A percentile compares a stretch with the other conserved stretches of the same genome.
Conservation (phyloP, 2,329 filamentous ascomycete species). For the Penicillium sp. region DNA sequence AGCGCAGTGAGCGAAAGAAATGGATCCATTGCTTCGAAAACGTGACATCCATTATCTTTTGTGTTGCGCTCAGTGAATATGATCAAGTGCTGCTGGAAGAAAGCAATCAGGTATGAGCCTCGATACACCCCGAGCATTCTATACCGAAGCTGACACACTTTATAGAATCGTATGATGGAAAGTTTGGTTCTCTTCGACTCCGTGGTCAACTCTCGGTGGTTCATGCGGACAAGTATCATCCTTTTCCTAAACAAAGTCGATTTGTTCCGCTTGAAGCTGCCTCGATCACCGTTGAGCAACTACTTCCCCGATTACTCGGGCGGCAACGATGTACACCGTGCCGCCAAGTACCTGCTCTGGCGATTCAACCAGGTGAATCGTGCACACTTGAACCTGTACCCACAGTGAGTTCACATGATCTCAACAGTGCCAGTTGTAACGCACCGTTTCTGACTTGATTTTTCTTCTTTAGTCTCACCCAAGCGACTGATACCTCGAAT, state of each 20-base stretch:
- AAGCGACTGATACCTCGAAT: constrained; percentile 98
- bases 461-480: constrained; percentile 69
- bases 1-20: constrained; percentile 96
- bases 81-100: constrained; percentile 96
- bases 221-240: constrained; percentile 98
- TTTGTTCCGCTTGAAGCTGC: constrained; percentile 92
- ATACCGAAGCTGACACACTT: constrained; percentile 9
- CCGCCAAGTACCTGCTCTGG: constrained; percentile 96
- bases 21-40: constrained; percentile 99
- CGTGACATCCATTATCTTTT: constrained; percentile 99
- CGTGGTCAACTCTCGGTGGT: constrained; percentile 98
- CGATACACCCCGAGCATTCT: background rate
- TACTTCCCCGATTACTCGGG: constrained; percentile 99
- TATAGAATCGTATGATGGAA: constrained; percentile 99
- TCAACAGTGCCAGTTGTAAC: background rate
- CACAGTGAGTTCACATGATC: constrained; percentile 68
- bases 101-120: constrained; percentile 76
- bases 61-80: constrained; percentile 95
- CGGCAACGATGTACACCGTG: constrained; percentile 95
- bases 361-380: constrained; percentile 98
- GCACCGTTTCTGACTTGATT: constrained; percentile 20
- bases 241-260: constrained; percentile 99
- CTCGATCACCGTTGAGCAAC: constrained; percentile 81
- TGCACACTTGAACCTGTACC: constrained; percentile 92
- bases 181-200: constrained; percentile 94